Base-by-base conservation (phyloP, 768 basidiomycete species). In the Pisolithus orientalis region DNA sequence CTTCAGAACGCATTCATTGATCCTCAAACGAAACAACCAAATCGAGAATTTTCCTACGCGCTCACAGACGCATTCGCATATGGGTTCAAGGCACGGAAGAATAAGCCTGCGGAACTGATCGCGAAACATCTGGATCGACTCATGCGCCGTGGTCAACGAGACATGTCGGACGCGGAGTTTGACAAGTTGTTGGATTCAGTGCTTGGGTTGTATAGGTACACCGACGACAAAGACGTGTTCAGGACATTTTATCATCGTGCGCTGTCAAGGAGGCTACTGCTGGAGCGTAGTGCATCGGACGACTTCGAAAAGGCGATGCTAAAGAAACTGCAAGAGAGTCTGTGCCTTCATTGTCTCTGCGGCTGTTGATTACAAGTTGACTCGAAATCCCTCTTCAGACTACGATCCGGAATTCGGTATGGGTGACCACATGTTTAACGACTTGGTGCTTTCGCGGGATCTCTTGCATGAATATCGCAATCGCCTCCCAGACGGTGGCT, bases 391-490 rank as follows among this genome's bases (percentile, higher is more conserved):
- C 25, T 17, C 11, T 50, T 44, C 61, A 95, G 95, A 87, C 49
- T 95, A 94, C 61, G 96, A 98, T 64, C 88, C 94, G 10, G 94
- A 95, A 54, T 98, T 98, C 62, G 89, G 87, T 7, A 88, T 87
- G 72, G 92, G 93, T 47, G 90, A 93, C 60, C 83, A 91, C 39
- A 95, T 98, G 95, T 95, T 97, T 73, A 93, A 84, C 54, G 94
- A 95, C 62, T 72, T 95, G 3, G 80, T 81, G 0, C 71, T 91
- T 16, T 94, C 91, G 1, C 69, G 81, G 48, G 91, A 94, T 52
- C 64, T 81, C 21, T 80, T 91, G 77, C 64, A 67, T 0, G 85
- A 86, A 54, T 90, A 83, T 67, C 77, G 83, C 52, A 61, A 70
- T 27, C 75, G 78, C 58, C 59, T 78, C 34, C 45, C 65, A 9